Evolutionary conservation across 257 asterid species (phyloP).

Genomic region (Nicotiana tabacum): DNA sequence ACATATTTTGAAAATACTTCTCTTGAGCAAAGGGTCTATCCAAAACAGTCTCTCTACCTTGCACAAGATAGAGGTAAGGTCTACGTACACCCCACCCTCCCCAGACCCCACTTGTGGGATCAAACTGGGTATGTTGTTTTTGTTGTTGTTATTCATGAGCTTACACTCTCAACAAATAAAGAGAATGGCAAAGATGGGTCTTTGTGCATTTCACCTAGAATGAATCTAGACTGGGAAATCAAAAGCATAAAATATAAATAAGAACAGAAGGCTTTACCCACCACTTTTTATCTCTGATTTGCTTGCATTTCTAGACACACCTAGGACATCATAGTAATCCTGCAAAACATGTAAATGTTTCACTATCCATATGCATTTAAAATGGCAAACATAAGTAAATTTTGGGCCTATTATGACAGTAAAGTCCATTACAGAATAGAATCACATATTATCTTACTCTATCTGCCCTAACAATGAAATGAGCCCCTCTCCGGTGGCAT

Average conservation of each 20-base stretch:
- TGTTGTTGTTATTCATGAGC: neutral
- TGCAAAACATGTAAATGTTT: constrained; percentile 16
- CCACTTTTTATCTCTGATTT: constrained; percentile 93
- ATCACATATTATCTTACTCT: constrained; percentile 41
- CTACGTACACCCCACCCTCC: too few species aligned
- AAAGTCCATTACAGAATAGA: neutral
- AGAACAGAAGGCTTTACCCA: constrained; percentile 28
- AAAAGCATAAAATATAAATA: neutral
- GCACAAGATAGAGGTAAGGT: too few species aligned
- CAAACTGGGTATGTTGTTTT: too few species aligned
- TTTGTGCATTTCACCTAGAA: neutral
- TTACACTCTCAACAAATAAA: neutral
- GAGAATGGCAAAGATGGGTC: neutral
- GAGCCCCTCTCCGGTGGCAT: constrained; percentile 48
- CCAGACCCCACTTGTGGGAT: too few species aligned
- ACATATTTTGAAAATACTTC: too few species aligned
- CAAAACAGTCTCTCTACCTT: too few species aligned
- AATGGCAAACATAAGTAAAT: neutral
- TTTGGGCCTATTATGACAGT: neutral
- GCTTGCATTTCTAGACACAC: constrained; percentile 78
- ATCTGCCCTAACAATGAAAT: constrained; percentile 77
- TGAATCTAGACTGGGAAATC: neutral
- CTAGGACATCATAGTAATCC: constrained; percentile 92
- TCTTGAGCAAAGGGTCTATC: too few species aligned
- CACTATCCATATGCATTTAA: neutral